phyloP scores from a whole-genome alignment of 2,329 filamentous ascomycete species.

The Xylaria sp. region DNA sequence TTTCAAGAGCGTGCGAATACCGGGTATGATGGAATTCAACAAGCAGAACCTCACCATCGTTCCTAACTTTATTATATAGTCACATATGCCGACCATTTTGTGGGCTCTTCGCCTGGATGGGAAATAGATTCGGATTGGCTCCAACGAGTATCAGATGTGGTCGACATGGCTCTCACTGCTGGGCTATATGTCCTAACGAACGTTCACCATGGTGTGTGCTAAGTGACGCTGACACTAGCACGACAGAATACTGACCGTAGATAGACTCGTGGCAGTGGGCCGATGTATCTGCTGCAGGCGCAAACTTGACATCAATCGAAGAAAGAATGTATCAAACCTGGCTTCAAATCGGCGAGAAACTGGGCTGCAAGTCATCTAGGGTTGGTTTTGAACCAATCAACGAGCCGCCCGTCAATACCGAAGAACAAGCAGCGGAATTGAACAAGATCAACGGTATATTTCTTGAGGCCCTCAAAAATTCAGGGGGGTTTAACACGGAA shows the following conservation, averaged over 20 bases:
- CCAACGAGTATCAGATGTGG: slow-evolving; percentile 65
- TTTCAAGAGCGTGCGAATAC: slow-evolving; percentile 68
- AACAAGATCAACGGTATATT: slow-evolving; percentile 69
- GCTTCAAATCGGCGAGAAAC: slow-evolving; percentile 65
- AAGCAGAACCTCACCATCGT: not conserved
- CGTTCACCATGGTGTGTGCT: slow-evolving; percentile 60
- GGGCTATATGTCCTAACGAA: slow-evolving; percentile 66
- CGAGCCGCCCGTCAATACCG: slow-evolving; percentile 64
- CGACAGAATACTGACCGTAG: slow-evolving; percentile 11
- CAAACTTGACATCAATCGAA: slow-evolving; percentile 63
- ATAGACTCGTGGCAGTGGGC: slow-evolving; percentile 67
- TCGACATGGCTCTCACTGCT: slow-evolving; percentile 63
- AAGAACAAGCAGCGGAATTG: slow-evolving; percentile 59
- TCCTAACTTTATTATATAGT: slow-evolving; percentile 50
- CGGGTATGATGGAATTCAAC: slow-evolving; percentile 48
- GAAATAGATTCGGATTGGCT: slow-evolving; percentile 65
- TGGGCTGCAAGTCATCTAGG: slow-evolving; percentile 63
- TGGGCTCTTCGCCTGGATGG: slow-evolving; percentile 60
- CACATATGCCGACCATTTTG: slow-evolving; percentile 68
- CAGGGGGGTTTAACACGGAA: slow-evolving; percentile 65
- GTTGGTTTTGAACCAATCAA: slow-evolving; percentile 70
- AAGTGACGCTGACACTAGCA: not conserved
- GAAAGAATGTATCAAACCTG: slow-evolving; percentile 66
- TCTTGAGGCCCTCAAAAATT: slow-evolving; percentile 61
- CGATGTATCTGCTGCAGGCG: slow-evolving; percentile 57